Base-by-base conservation (phyloP, 305 asterid genomes). In the Fraxinus latifolia region DNA sequence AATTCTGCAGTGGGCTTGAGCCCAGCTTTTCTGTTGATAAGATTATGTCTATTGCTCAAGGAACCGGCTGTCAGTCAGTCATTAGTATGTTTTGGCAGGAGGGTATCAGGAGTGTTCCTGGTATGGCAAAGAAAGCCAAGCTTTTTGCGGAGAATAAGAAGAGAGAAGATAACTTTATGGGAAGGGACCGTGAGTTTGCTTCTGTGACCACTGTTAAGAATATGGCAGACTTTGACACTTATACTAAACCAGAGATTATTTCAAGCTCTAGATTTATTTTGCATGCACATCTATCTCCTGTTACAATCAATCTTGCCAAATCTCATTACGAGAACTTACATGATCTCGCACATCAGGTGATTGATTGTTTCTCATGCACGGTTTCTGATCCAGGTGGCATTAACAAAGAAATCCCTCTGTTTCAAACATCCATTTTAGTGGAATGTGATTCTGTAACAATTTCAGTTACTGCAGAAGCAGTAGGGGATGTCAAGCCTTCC, bases 41-140 rank as follows among this genome's bases (percentile, higher is more conserved):
- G 84, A 83, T 96, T 79, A 76, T 90, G 82, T 91, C 97, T 75
- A 84, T 80, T 75, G 89, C 83, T 76, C 88, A 87, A 82, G 83
- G 83, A 84, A 85, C 89, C 74, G 86, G 89, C 78, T 67, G 74
- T 81, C 87, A 83, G 84, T 92, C 98, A 80, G 89, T 87, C 76
- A 76, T 95, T 85, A 89, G 94, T 84, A 85, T 93, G 91, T 82
- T 87, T 86, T 91, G 97, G 99, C 96, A 89, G 89, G 95, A 91
- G 78, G 87, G 88, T 89, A 83, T 90, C 71, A 87, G 82, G 73
- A 90, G 97, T 80, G 97, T 94, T 82, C 96, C 97, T 82, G 91
- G 93, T 98, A 89, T 95, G 84, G 93, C 95, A 55, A 89, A 88
- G 89, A 92, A 88, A 82, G 99, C 98, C 58, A 95, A 89, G 85